Percentiles rank a stretch among this genome's conserved stretches.
phyloP scores from a whole-genome alignment of 2,329 filamentous ascomycete genomes.

The Colletotrichum graminicola region DNA sequence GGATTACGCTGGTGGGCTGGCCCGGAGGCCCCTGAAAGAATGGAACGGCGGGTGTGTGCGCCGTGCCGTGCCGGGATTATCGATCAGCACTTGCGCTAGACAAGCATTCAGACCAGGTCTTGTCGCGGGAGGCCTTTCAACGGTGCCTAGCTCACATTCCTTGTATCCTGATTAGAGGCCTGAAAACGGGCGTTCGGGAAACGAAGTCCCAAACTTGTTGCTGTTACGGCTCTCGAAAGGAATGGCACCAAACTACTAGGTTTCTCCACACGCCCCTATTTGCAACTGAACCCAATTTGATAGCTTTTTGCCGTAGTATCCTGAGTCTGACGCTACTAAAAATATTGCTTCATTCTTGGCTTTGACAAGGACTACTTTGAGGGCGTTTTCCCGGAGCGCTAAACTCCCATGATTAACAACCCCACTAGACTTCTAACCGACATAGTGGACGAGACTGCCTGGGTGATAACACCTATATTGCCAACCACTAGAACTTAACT shows the following conservation, averaged over 20 bases:
- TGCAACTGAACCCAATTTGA: not conserved
- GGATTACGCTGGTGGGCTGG: conserved; percentile 9
- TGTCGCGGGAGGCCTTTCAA: not conserved
- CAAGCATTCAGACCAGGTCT: conserved; percentile 1
- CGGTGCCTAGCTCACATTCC: too few relatives aligned
- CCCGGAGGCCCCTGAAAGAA: conserved; percentile 12
- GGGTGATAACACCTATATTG: rapidly evolving
- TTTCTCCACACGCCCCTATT: conserved; percentile 13
- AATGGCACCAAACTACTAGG: not conserved
- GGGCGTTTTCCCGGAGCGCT: not conserved
- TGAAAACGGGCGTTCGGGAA: not conserved
- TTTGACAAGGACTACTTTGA: not conserved
- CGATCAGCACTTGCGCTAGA: not conserved
- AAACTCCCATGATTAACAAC: not conserved
- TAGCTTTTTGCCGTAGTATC: conserved; percentile 11
- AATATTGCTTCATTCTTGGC: not conserved
- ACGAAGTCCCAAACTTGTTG: not conserved
- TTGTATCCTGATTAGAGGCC: not conserved
- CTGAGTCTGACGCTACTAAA: not conserved
- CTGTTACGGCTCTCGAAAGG: not conserved
- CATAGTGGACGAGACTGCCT: not conserved
- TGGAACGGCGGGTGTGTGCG: not conserved
- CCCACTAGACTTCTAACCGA: not conserved
- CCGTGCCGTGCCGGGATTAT: not conserved
- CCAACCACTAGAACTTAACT: not conserved